Conservation (phyloP, 2,329 filamentous ascomycete species). For the Beauveria sp. region DNA sequence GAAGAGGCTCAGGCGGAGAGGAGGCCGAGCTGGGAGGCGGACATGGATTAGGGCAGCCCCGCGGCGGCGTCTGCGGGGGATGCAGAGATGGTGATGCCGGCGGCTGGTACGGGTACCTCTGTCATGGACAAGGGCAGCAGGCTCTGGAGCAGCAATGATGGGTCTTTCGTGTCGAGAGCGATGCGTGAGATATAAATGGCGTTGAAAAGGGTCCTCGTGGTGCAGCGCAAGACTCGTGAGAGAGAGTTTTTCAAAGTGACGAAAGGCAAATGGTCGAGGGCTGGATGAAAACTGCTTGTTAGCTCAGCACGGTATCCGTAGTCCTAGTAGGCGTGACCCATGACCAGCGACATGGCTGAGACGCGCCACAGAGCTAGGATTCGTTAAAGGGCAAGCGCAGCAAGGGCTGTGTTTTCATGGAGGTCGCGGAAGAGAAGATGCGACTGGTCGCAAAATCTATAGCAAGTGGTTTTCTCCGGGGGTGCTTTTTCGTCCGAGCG, state of each 20-base stretch:
- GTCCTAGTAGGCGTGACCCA: not conserved
- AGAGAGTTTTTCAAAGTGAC: not conserved
- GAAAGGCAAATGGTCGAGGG: not conserved
- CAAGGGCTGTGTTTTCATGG: not conserved
- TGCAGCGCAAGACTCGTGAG: not conserved
- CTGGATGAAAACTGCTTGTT: not conserved
- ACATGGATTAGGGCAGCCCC: not conserved
- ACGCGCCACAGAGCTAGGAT: conserved; percentile 1
- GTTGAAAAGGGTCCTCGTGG: not conserved
- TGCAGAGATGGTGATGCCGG: not conserved
- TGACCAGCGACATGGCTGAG: conserved; percentile 6
- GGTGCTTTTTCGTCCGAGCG: not conserved
- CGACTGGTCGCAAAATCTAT: not conserved
- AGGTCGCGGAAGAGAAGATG: not conserved
- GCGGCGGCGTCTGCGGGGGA: conserved; percentile 3
- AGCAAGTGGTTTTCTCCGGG: not conserved
- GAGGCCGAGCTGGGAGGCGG: not conserved
- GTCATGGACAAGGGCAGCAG: not conserved
- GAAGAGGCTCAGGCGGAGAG: not conserved
- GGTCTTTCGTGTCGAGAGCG: not conserved
- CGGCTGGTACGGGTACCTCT: not conserved
- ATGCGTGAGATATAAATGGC: not conserved
- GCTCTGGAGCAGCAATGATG: not conserved
- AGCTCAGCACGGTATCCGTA: conserved; percentile 3
- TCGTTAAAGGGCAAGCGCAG: not conserved